These are phyloP conservation scores for Trichoderma atrobrunneum DNA, from an alignment of 2,329 filamentous ascomycete genomes.

Conservation along the genomic window DNA sequence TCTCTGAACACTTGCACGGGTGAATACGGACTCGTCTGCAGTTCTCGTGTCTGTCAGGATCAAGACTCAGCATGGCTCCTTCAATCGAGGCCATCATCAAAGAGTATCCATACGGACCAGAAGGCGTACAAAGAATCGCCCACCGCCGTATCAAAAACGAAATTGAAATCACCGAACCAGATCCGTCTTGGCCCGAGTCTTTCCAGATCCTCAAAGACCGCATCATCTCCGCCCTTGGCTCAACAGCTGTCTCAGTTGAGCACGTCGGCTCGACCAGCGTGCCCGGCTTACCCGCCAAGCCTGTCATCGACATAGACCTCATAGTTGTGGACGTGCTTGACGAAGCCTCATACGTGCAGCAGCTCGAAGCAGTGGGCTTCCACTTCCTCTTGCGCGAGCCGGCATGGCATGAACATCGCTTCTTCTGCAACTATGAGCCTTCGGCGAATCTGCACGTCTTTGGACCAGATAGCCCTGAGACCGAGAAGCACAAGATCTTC, in stretches of 20 bases:
- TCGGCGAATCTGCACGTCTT: slow-evolving; percentile 49
- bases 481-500: slow-evolving; percentile 41
- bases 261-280: slow-evolving; percentile 53
- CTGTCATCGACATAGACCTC: slow-evolving; percentile 52
- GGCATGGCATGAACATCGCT: slow-evolving; percentile 47
- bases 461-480: slow-evolving; percentile 41
- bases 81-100: slow-evolving; percentile 26
- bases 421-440: slow-evolving; percentile 39
- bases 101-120: slow-evolving; percentile 26
- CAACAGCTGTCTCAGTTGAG: slow-evolving; percentile 36
- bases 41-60: not conserved
- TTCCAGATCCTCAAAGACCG: slow-evolving; percentile 33
- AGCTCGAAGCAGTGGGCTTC: slow-evolving; percentile 44
- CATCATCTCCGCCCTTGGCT: slow-evolving; percentile 37
- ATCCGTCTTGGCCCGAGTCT: slow-evolving; percentile 36
- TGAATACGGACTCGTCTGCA: not conserved
- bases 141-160: slow-evolving; percentile 25
- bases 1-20: not conserved
- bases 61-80: slow-evolving; percentile 3
- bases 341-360: slow-evolving; percentile 42
- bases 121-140: slow-evolving; percentile 27
- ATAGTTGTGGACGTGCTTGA: slow-evolving; percentile 39
- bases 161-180: slow-evolving; percentile 36
- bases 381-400: slow-evolving; percentile 46
- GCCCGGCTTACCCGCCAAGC: slow-evolving; percentile 48